phyloP scores from a whole-genome alignment of 768 basidiomycete species.

The Russula emetica region DNA sequence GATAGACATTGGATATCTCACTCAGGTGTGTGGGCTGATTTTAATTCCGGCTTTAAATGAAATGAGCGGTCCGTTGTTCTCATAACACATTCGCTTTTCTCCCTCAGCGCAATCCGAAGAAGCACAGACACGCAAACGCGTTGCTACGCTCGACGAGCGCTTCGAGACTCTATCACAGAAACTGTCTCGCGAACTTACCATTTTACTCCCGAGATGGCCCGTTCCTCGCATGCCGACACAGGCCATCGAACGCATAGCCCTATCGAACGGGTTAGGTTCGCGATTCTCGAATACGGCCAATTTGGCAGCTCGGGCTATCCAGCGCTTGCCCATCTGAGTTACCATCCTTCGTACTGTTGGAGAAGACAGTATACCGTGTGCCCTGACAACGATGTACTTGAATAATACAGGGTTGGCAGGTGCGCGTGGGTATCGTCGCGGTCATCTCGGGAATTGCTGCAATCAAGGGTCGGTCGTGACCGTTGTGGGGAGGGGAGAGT shows the following conservation, averaged over 20 bases:
- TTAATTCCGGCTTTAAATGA: too few species aligned
- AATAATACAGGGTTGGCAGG: neutral
- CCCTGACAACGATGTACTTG: neutral
- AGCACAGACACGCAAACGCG: neutral
- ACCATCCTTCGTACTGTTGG: too few species aligned
- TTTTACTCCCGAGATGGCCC: neutral
- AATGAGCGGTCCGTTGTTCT: neutral
- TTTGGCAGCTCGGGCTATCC: conserved; percentile 9
- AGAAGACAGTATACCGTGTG: neutral
- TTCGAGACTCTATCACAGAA: conserved; percentile 14
- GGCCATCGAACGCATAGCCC: conserved; percentile 6
- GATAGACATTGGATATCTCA: conserved; percentile 26
- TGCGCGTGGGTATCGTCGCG: neutral
- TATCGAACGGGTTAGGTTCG: conserved; percentile 9
- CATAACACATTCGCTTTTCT: neutral
- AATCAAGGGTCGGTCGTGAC: too few species aligned
- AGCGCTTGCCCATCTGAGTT: neutral
- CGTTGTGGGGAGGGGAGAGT: too few species aligned
- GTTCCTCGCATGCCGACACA: conserved; percentile 3
- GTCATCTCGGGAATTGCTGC: too few species aligned
- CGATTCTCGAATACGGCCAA: conserved; percentile 12
- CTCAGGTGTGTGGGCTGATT: conserved; percentile 9
- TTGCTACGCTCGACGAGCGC: conserved; percentile 16
- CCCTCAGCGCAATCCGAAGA: conserved; percentile 19
- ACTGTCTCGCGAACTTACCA: conserved; percentile 4